A percentile compares a stretch with the other conserved stretches of the same genome.
phyloP scores from a whole-genome alignment of 768 basidiomycete genomes.

The Suillus placidus region DNA sequence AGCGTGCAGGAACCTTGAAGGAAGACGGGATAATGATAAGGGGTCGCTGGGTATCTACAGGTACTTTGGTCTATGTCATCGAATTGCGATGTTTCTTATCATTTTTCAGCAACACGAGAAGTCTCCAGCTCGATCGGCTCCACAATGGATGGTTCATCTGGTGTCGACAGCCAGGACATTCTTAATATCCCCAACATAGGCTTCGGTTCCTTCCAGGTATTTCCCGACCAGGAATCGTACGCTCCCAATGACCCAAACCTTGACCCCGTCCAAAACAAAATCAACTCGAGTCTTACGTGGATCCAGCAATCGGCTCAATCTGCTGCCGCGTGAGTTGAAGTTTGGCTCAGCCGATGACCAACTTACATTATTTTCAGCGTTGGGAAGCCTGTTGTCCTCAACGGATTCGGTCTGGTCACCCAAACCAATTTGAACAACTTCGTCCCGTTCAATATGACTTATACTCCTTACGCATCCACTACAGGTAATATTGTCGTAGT shows the following conservation, averaged over 20 bases:
- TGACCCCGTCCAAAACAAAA: conserved; percentile 52
- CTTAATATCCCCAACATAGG: conserved; percentile 56
- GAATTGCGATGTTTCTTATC: conserved; percentile 9
- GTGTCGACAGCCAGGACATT: conserved; percentile 71
- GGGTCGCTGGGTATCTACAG: conserved; percentile 60
- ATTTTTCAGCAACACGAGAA: conserved; percentile 45
- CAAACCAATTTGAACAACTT: conserved; percentile 53
- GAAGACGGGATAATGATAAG: conserved; percentile 51
- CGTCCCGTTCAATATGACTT: conserved; percentile 62
- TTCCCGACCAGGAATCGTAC: conserved; percentile 69
- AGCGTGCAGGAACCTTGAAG: conserved; percentile 35
- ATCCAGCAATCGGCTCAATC: conserved; percentile 51
- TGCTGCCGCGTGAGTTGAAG: conserved; percentile 43
- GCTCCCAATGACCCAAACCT: conserved; percentile 50
- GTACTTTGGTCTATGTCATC: conserved; percentile 34
- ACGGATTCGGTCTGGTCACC: conserved; percentile 66
- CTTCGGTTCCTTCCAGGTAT: conserved; percentile 64
- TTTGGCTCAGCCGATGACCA: not conserved
- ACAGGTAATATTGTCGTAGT: conserved; percentile 20
- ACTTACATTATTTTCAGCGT: conserved; percentile 38
- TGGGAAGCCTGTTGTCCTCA: conserved; percentile 56
- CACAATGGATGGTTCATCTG: conserved; percentile 61
- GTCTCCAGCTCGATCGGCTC: conserved; percentile 51
- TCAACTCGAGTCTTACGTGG: conserved; percentile 57
- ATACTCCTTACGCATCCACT: conserved; percentile 43